Percentiles rank a stretch among this genome's conserved stretches.
phyloP scores from a whole-genome alignment of 352 stramenopile species.

The Phytophthora pinifolia region DNA sequence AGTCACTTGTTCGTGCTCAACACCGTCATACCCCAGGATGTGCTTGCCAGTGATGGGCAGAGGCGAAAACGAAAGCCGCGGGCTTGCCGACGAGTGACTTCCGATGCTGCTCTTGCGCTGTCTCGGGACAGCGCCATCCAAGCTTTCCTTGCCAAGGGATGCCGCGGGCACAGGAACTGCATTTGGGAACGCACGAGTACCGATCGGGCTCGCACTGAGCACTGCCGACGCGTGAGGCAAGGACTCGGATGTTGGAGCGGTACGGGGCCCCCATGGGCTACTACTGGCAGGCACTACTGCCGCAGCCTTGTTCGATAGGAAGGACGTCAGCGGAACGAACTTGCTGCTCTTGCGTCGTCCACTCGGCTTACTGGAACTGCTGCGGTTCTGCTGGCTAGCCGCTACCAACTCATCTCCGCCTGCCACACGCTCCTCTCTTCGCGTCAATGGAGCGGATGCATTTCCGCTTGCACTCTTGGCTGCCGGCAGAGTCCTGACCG shows the following conservation, averaged over 20 bases:
- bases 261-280: slow-evolving; percentile 20
- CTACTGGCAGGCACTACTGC: not conserved
- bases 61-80: slow-evolving; percentile 26
- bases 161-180: slow-evolving; percentile 28
- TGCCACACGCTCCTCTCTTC: not conserved
- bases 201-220: slow-evolving; percentile 1
- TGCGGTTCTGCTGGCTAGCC: not conserved
- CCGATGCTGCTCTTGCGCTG: slow-evolving; percentile 32
- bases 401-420: not conserved
- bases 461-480: slow-evolving; percentile 4
- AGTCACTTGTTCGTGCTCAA: slow-evolving; percentile 40
- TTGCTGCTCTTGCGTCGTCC: slow-evolving; percentile 38
- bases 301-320: slow-evolving; percentile 33
- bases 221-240: slow-evolving; percentile 2
- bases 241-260: not conserved
- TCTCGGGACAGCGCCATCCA: slow-evolving; percentile 23
- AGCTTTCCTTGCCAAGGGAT: slow-evolving; percentile 34
- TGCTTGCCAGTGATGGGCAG: slow-evolving; percentile 29
- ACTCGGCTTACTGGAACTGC: slow-evolving; percentile 12
- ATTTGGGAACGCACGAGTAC: slow-evolving; percentile 1
- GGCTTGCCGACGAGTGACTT: slow-evolving; percentile 35
- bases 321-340: slow-evolving; percentile 58
- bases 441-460: not conserved
- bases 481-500: slow-evolving; percentile 11
- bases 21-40: slow-evolving; percentile 51